phyloP scores from a whole-genome alignment of 2,329 filamentous ascomycete species.

The Diaporthe sp. region DNA sequence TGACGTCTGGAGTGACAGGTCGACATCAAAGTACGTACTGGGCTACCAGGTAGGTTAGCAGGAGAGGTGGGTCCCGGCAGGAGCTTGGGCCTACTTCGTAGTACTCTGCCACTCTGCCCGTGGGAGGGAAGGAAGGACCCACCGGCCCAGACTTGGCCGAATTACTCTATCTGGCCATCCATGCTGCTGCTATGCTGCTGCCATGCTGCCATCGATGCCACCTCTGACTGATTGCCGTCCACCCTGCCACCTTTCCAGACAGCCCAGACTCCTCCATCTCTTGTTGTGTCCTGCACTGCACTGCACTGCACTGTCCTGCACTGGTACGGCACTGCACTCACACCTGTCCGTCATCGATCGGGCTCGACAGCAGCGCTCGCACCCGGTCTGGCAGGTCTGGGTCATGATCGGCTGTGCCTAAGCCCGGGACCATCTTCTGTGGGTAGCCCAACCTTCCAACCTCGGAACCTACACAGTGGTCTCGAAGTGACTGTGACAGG shows the following conservation, averaged over 20 bases:
- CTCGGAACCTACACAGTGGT: background rate
- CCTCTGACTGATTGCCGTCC: background rate
- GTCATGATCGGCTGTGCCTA: background rate
- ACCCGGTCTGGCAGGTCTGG: background rate
- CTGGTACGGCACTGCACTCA: background rate
- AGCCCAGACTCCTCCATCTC: background rate
- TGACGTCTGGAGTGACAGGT: slow-evolving; percentile 29
- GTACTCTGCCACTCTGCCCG: no score
- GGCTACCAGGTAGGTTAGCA: background rate
- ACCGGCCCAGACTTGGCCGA: background rate
- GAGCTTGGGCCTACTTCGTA: slow-evolving; percentile 4
- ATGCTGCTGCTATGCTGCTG: background rate
- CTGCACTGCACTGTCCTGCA: background rate
- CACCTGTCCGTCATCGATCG: slow-evolving; percentile 11
- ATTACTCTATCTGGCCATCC: slow-evolving; percentile 13
- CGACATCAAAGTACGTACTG: background rate
- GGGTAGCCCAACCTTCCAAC: background rate
- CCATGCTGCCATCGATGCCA: background rate
- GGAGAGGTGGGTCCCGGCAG: slow-evolving; percentile 15
- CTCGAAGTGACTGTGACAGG: slow-evolving; percentile 16
- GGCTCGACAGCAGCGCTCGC: background rate
- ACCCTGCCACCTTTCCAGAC: background rate
- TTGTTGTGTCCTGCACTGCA: background rate
- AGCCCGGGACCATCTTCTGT: background rate
- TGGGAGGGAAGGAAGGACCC: background rate